Evolutionary conservation across 2,329 filamentous ascomycete species (phyloP).

Genomic region (Microcera coccophila): DNA sequence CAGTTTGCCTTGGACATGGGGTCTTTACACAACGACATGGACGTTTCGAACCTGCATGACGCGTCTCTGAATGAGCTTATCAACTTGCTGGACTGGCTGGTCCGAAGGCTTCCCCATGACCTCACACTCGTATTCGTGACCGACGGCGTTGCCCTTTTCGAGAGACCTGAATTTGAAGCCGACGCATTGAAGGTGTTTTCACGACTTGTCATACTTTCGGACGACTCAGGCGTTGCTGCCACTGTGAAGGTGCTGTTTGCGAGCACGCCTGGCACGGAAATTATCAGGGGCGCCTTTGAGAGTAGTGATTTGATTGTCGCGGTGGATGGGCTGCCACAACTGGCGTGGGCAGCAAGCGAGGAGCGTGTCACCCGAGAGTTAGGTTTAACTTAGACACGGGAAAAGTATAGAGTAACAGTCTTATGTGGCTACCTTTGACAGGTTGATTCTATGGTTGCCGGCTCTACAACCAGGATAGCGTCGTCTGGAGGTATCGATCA

Average conservation of each 20-base stretch:
- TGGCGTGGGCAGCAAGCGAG: conserved; percentile 8
- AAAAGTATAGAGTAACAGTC: no score
- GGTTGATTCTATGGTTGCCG: no score
- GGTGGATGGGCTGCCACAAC: conserved; percentile 9
- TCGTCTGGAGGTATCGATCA: no score
- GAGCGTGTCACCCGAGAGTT: conserved; percentile 1
- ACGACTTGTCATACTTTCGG: background rate
- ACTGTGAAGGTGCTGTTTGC: conserved; percentile 15
- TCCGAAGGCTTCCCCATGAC: background rate
- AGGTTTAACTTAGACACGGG: no score
- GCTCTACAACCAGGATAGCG: no score
- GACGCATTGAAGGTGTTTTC: background rate
- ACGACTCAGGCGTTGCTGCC: background rate
- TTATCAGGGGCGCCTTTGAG: conserved; percentile 10
- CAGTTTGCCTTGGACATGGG: conserved; percentile 8
- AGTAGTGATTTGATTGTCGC: conserved; percentile 10
- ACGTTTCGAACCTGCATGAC: background rate
- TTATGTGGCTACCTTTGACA: no score
- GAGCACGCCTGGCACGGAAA: conserved; percentile 9
- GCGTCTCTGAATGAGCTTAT: background rate
- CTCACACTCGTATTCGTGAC: conserved; percentile 1
- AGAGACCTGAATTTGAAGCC: conserved; percentile 1
- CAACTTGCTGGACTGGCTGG: background rate
- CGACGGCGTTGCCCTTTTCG: background rate
- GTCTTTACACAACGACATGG: background rate